Evolutionary conservation across 352 stramenopile genomes (phyloP).

Genomic region (Pythium brassicae): DNA sequence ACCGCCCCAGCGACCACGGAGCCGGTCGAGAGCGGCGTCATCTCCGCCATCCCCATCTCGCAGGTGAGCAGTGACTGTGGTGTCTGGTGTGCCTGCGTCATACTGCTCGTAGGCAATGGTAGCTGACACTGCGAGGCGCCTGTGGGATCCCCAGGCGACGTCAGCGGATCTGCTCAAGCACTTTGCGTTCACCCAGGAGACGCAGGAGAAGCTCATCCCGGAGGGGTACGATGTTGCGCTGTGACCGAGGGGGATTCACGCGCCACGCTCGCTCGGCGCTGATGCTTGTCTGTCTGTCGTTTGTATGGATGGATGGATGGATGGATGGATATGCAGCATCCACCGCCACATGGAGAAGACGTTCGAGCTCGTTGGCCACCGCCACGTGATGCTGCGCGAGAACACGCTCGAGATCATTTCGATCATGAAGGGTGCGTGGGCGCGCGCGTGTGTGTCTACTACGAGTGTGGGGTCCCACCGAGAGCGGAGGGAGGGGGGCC

Average conservation of each 20-base stretch:
- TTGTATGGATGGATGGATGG: no score
- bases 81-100: neutral
- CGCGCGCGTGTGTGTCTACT: neutral
- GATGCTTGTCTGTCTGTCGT: no score
- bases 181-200: slow-evolving; percentile 73
- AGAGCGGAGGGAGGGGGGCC: no score
- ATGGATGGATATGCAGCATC: no score
- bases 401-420: slow-evolving; percentile 70
- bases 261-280: no score
- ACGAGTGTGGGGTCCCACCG: no score
- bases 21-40: slow-evolving; percentile 28
- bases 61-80: slow-evolving; percentile 24
- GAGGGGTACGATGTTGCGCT: slow-evolving; percentile 33
- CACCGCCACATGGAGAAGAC: slow-evolving; percentile 66
- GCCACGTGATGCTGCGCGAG: slow-evolving; percentile 84
- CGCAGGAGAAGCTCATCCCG: slow-evolving; percentile 67
- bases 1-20: slow-evolving; percentile 17
- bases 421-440: slow-evolving; percentile 51
- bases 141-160: slow-evolving; percentile 29
- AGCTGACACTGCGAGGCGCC: no score
- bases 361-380: slow-evolving; percentile 80
- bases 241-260: no score
- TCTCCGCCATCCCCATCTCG: slow-evolving; percentile 51
- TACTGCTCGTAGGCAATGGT: neutral
- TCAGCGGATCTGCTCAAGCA: slow-evolving; percentile 69